phyloP scores from a whole-genome alignment of 2,329 filamentous ascomycete genomes.

The Fusarium metavorans region DNA sequence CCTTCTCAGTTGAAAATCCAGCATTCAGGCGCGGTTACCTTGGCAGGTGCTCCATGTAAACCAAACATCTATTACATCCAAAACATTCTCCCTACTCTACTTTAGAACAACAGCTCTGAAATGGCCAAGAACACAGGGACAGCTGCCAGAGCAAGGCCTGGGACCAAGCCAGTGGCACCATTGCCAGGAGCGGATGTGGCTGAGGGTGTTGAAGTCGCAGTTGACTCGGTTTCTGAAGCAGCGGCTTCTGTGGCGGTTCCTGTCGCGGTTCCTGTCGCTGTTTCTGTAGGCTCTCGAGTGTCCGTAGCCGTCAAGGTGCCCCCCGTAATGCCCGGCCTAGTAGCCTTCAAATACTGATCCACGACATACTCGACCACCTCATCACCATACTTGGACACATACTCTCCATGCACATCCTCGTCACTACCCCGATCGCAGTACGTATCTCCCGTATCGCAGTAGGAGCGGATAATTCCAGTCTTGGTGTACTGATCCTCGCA shows the following conservation, averaged over 20 bases:
- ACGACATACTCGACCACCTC: slow-evolving; percentile 53
- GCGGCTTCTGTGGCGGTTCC: slow-evolving; percentile 2
- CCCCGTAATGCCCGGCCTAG: slow-evolving; percentile 8
- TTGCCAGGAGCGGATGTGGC: slow-evolving; percentile 17
- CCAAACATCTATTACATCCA: neutral
- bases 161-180: slow-evolving; percentile 19
- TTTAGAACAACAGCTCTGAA: slow-evolving; percentile 3
- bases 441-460: slow-evolving; percentile 56
- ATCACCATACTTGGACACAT: slow-evolving; percentile 51
- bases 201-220: slow-evolving; percentile 2
- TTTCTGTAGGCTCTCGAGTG: neutral
- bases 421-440: slow-evolving; percentile 54
- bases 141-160: slow-evolving; percentile 11
- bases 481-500: slow-evolving; percentile 52
- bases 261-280: neutral
- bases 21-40: neutral
- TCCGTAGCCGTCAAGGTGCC: neutral
- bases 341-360: slow-evolving; percentile 45
- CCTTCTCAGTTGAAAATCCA: neutral
- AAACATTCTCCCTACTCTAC: neutral
- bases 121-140: slow-evolving; percentile 16
- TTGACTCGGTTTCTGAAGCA: neutral
- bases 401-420: slow-evolving; percentile 49
- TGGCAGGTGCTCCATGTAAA: neutral
- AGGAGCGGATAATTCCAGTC: slow-evolving; percentile 50